Conservation (phyloP, 1,284 basidiomycete genomes). For the Apiotrichum montevideense region DNA sequence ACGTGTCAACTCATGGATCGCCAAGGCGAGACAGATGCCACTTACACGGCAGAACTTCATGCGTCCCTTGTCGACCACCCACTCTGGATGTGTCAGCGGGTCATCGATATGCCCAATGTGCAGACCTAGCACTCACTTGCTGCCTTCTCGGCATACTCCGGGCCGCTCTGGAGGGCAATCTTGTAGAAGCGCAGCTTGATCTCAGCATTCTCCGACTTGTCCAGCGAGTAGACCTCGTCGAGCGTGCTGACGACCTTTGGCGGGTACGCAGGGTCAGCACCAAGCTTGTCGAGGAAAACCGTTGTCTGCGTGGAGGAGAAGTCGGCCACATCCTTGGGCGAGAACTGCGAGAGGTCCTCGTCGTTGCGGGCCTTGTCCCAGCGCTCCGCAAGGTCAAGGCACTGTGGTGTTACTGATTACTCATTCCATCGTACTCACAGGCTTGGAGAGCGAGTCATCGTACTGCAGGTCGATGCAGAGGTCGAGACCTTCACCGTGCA, state of each 20-base stretch:
- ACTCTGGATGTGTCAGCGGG: conserved; percentile 26
- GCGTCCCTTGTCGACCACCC: conserved; percentile 50
- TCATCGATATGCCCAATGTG: too few relatives aligned
- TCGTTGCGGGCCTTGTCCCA: conserved; percentile 67
- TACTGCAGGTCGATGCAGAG: conserved; percentile 78
- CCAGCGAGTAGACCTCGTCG: conserved; percentile 48
- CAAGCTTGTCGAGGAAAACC: conserved; percentile 51
- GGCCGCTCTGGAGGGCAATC: conserved; percentile 48
- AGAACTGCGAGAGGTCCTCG: conserved; percentile 43
- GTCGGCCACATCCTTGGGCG: conserved; percentile 33
- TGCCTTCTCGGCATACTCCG: conserved; percentile 48
- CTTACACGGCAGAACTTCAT: conserved; percentile 49
- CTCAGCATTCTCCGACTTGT: conserved; percentile 48
- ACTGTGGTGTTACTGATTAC: conserved; percentile 19
- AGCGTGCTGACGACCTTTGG: conserved; percentile 37
- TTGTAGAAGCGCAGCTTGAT: conserved; percentile 51
- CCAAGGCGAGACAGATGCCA: background rate
- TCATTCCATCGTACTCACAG: conserved; percentile 21
- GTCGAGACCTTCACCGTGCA: conserved; percentile 71
- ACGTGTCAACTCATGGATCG: too few relatives aligned
- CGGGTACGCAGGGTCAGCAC: conserved; percentile 33
- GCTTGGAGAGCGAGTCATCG: conserved; percentile 68
- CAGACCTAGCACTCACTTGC: conserved; percentile 36
- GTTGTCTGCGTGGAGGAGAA: conserved; percentile 42
- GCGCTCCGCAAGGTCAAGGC: conserved; percentile 59